Percentiles rank a stretch among this genome's conserved stretches.
Evolutionary conservation across 371 early-diverging fungal genomes (phyloP).

Genomic region (Circinella umbellata): DNA sequence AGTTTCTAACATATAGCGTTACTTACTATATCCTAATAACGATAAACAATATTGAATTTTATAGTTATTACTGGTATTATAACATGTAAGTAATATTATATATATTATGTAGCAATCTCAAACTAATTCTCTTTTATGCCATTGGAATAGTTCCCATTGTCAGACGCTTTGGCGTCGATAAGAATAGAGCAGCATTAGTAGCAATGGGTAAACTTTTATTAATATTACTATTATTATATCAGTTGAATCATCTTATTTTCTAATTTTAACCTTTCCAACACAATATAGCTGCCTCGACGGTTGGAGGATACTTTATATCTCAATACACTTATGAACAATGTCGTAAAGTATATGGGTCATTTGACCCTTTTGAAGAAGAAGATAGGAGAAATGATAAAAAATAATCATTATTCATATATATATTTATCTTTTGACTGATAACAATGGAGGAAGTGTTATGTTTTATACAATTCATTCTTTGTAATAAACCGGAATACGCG

Average conservation of each 20-base stretch:
- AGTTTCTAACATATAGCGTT: background rate
- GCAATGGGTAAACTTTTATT: constrained; percentile 17
- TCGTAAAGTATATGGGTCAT: constrained; percentile 9
- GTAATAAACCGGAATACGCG: no score
- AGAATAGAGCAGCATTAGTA: constrained; percentile 17
- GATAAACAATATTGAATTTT: background rate
- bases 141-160: constrained; percentile 17
- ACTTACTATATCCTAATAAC: background rate
- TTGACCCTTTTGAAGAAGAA: background rate
- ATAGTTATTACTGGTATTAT: constrained; percentile 17
- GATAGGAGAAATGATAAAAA: background rate
- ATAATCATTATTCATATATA: no score
- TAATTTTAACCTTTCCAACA: background rate
- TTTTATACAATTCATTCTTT: no score
- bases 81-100: constrained; percentile 10
- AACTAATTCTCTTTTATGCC: background rate
- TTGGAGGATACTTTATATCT: constrained; percentile 22
- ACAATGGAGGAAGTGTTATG: no score
- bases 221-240: background rate
- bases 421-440: no score
- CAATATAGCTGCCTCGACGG: constrained; percentile 10
- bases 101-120: background rate
- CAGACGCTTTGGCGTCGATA: constrained; percentile 15
- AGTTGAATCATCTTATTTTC: no score
- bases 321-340: constrained; percentile 23